These are phyloP conservation scores for Sclerotinia subarctica DNA, from an alignment of 2,329 filamentous ascomycete genomes.

Conservation along the genomic window DNA sequence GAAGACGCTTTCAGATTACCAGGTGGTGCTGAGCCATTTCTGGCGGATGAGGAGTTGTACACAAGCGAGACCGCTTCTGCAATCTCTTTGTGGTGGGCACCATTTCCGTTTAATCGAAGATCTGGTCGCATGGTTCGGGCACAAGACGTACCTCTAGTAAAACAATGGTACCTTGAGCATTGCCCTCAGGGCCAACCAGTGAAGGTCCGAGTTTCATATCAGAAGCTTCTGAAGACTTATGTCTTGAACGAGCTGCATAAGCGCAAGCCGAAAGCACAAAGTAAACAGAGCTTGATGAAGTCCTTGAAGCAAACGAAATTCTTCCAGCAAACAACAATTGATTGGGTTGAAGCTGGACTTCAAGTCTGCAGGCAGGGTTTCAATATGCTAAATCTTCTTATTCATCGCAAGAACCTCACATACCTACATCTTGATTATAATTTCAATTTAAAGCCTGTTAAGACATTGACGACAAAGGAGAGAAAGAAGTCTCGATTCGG, in stretches of 20 bases:
- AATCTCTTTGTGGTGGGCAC: slow-evolving; percentile 96
- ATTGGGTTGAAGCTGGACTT: slow-evolving; percentile 98
- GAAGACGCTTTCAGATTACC: slow-evolving; percentile 86
- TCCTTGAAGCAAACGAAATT: slow-evolving; percentile 96
- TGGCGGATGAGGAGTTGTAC: slow-evolving; percentile 83
- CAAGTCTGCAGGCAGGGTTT: slow-evolving; percentile 98
- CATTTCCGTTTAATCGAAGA: slow-evolving; percentile 89
- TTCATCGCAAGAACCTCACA: slow-evolving; percentile 96
- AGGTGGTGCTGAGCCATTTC: slow-evolving; percentile 76
- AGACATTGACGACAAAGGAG: slow-evolving; percentile 97
- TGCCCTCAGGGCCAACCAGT: slow-evolving; percentile 87
- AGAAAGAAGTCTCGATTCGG: slow-evolving; percentile 98
- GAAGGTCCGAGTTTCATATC: slow-evolving; percentile 96
- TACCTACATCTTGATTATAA: slow-evolving; percentile 99
- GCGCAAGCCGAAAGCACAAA: slow-evolving; percentile 91
- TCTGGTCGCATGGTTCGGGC: slow-evolving; percentile 96
- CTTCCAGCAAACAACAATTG: slow-evolving; percentile 98
- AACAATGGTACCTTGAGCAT: slow-evolving; percentile 98
- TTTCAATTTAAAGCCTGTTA: slow-evolving; percentile 98
- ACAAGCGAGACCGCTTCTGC: slow-evolving; percentile 87
- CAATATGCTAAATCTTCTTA: slow-evolving; percentile 97
- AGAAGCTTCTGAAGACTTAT: slow-evolving; percentile 93
- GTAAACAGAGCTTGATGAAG: slow-evolving; percentile 85
- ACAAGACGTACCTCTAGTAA: slow-evolving; percentile 93
- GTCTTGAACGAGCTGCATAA: slow-evolving; percentile 97